Conservation (phyloP, 495 filamentous ascomycete genomes). For the Tuber melanosporum region DNA sequence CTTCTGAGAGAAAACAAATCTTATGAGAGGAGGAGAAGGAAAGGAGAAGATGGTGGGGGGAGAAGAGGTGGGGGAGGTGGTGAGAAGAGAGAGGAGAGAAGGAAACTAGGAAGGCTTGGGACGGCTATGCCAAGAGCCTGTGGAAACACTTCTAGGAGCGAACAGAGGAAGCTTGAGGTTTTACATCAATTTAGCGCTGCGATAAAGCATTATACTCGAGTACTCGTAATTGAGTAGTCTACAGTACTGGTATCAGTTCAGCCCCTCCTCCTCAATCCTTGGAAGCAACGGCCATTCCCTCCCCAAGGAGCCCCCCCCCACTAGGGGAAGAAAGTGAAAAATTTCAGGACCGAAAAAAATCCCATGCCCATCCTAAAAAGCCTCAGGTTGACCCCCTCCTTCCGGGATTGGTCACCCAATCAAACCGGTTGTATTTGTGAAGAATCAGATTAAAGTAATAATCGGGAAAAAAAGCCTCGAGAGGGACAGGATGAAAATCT, state of each 20-base stretch:
- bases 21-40: conserved; percentile 44
- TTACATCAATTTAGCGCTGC: not conserved
- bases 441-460: conserved; percentile 35
- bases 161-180: not conserved
- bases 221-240: too few relatives aligned
- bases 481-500: conserved; percentile 8
- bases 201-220: not conserved
- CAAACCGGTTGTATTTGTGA: conserved; percentile 44
- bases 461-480: not conserved
- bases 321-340: not conserved
- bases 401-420: conserved; percentile 22
- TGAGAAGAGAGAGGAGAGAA: conserved; percentile 41
- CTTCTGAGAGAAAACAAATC: conserved; percentile 19
- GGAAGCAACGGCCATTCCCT: not conserved
- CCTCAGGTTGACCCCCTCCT: not conserved
- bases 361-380: not conserved
- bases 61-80: conserved; percentile 37
- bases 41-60: conserved; percentile 25
- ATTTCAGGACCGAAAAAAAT: not conserved
- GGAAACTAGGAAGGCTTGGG: conserved; percentile 48
- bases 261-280: not conserved
- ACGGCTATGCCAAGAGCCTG: conserved; percentile 44
- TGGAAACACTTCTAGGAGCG: not conserved
- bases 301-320: not conserved
- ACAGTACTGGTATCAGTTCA: not conserved